Base-by-base conservation (phyloP, 306 rosid species). In the Sicyos edulis region DNA sequence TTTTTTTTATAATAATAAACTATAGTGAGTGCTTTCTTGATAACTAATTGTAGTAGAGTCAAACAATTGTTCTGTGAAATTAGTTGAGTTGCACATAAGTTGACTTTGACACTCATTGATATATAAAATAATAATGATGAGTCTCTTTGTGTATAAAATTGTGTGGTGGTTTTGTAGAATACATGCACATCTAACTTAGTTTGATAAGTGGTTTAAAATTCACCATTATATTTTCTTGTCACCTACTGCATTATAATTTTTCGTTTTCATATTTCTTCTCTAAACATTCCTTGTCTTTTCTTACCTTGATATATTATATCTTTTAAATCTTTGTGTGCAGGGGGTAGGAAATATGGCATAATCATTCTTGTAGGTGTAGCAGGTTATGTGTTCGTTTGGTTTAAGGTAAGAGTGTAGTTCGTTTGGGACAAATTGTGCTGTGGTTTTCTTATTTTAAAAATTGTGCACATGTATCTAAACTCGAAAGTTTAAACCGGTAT, bases 301-400 rank as follows among this genome's bases (percentile, higher is more conserved):
- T 49, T 57, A 47, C 24, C 47, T 74, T 14, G 51, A 13, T 14
- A 13, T 22, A 40, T 32, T 69, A 57, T 56, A 59, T 45, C 47
- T 7, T 75, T 58, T 7, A 34, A 15, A 68, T 58, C 1, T 72
- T 24, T 22, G 57, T 11, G 22, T 24, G 61, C 86, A 93, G 96
- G 91, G 79, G 78, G 82, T 77, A 76, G 76, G 78, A 90, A 80
- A 74, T 88, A 77, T 82, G 91, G 84, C 72, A 62, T 86, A 34
- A 82, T 91, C 75, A 71, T 93, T 78, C 77, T 93, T 78, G 78
- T 85, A 49, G 83, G 85, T 62, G 95, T 72, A 52, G 81, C 79
- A 40, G 99, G 97, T 71, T 91, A 81, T 78, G 99, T 96, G 83
- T 87, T 83, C 60, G n/a, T 86, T 70, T 84, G 99, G 97, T 88